Base-by-base conservation (phyloP, 2,329 filamentous ascomycete species). In the Cercospora sp. region DNA sequence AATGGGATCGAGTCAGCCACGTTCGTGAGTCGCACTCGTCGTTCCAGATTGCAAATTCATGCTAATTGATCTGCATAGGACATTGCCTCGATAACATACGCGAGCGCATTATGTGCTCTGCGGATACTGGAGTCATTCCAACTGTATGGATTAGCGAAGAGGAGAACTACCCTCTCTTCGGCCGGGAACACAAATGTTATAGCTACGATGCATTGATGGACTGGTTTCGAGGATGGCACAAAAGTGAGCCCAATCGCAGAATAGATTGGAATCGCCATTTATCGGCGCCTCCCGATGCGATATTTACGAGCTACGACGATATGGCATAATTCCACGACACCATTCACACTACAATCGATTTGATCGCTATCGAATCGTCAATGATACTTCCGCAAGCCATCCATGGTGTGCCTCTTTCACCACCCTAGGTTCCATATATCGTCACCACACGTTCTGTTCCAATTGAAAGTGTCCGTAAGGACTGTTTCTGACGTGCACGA, bases 101-200 rank as follows among this genome's bases (percentile, higher is more conserved):
- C 16, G 66, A 68, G 42, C 58, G 59, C 5, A 39, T 68, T 8
- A 65, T 65, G 63, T 68, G 66, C 30, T 45, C 31, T 4, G 57
- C 66, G 1, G 63, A 65, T 18, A 59, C 60, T 31, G 51, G 42
- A 23, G 23, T 64, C 1, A 51, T 68, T 16, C 66, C 63, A 8
- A 58, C 23, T 1, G 45, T 68, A 7, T 68, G 66, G 66, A 9
- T 59, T 0, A 53, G 26, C 10, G 2, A 33, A 36, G 23, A 63
- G 13, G 65, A 58, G 18, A 61, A 61, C 28, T 63, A 55, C 18
- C 60, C 60, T n/a, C 65, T 60, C 6, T 69, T 69, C 20, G 64
- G 67, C 2, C 10, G 64, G 3, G n/a, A 64, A 6, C 67, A 67
- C 28, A 69, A 69, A 30, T 69, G 67, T 31, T 58, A 69, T n/a